Percentiles rank a stretch among this genome's conserved stretches.
Evolutionary conservation across 768 basidiomycete species (phyloP).

Genomic region (Tephrocybe sp.): DNA sequence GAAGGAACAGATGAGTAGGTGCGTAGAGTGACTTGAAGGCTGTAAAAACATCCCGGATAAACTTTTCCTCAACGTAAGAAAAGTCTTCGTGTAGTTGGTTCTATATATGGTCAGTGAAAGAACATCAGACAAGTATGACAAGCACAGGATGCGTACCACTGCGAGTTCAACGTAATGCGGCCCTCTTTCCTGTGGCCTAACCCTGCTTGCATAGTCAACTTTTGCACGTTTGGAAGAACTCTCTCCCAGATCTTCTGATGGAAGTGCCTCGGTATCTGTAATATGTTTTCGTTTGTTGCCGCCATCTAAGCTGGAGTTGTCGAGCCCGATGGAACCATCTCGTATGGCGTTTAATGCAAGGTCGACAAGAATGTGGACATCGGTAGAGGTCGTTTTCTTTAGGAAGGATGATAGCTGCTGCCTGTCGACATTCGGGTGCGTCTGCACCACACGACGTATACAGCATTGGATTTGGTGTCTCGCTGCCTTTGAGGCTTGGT

Average conservation of each 20-base stretch:
- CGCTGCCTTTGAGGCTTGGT: neutral
- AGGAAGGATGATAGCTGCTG: constrained; percentile 1
- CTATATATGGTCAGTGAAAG: constrained; percentile 23
- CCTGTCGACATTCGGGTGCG: constrained; percentile 1
- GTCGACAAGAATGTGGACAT: neutral
- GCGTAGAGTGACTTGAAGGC: constrained; percentile 45
- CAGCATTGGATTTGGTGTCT: neutral
- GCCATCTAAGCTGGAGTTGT: neutral
- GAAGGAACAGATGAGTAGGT: constrained; percentile 51
- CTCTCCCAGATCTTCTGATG: neutral
- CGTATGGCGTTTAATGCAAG: constrained; percentile 1
- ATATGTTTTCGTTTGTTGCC: constrained; percentile 6
- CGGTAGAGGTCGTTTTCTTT: neutral
- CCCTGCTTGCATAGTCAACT: constrained; percentile 5
- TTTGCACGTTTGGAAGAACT: constrained; percentile 4
- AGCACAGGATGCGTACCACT: constrained; percentile 10
- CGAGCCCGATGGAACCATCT: neutral
- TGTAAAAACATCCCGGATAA: constrained; percentile 41
- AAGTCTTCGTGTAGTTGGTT: constrained; percentile 49
- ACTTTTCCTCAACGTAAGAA: constrained; percentile 44
- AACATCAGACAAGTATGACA: no score
- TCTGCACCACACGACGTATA: neutral
- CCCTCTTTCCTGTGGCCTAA: neutral
- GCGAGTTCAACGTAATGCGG: constrained; percentile 10
- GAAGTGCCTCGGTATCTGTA: neutral